A percentile compares a stretch with the other conserved stretches of the same genome.
Conservation (phyloP, 441 rosid species). For the Erodium texanum region DNA sequence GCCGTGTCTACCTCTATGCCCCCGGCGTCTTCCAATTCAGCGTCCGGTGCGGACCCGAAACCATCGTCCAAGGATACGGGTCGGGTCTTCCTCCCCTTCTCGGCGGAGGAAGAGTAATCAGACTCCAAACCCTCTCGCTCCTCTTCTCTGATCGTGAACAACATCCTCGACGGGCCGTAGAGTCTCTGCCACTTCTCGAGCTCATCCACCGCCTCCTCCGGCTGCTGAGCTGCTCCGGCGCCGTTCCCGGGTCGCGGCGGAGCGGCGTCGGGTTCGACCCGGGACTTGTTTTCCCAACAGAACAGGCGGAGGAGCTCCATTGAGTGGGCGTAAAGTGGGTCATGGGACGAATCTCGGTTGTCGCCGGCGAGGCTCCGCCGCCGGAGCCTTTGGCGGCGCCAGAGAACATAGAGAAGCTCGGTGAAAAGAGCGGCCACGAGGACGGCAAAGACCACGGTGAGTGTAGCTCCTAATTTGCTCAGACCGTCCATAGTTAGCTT, state of each 20-base stretch:
- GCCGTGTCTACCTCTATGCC: no score
- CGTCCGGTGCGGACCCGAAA: not conserved
- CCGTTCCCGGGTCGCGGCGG: no score
- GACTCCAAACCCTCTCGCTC: constrained; percentile 28
- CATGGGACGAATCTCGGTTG: no score
- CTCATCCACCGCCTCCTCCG: constrained; percentile 12
- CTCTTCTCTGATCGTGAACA: constrained; percentile 65
- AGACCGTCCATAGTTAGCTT: not conserved
- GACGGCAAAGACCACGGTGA: not conserved
- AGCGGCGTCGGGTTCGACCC: constrained; percentile 42
- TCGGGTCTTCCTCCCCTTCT: constrained; percentile 5
- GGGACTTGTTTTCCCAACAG: constrained; percentile 50
- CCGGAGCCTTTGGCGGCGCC: not conserved
- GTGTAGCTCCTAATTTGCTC: not conserved
- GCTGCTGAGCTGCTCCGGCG: not conserved
- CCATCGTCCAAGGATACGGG: not conserved
- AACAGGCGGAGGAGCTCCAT: no score
- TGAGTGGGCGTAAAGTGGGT: no score
- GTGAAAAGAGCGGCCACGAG: not conserved
- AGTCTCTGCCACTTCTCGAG: constrained; percentile 30
- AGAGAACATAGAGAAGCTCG: not conserved
- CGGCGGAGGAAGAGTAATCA: constrained; percentile 12
- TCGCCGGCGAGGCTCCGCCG: not conserved
- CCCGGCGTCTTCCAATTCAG: no score
- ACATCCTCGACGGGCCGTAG: constrained; percentile 45